These are phyloP conservation scores for Coemansia sp. DNA, from an alignment of 192 early-diverging fungal genomes.

Conservation along the genomic window DNA sequence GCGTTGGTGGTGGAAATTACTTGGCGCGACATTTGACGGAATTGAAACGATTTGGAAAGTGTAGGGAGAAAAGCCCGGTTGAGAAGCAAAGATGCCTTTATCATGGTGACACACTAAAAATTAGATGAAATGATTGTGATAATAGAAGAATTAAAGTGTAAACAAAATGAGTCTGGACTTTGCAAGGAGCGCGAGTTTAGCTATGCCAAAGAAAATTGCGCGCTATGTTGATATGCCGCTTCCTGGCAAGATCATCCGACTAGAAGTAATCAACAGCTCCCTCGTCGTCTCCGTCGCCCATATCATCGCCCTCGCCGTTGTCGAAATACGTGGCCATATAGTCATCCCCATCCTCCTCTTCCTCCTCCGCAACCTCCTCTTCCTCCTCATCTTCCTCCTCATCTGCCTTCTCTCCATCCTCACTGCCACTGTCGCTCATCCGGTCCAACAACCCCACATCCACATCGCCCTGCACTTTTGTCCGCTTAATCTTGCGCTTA, in stretches of 20 bases:
- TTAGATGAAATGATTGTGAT: background rate
- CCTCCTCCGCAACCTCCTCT: conserved; percentile 29
- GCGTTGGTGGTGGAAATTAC: conserved; percentile 61
- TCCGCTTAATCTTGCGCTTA: conserved; percentile 32
- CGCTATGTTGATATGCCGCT: background rate
- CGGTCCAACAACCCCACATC: conserved; percentile 6
- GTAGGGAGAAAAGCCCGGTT: background rate
- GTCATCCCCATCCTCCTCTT: conserved; percentile 52
- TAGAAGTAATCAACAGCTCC: conserved; percentile 46
- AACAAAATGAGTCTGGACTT: too few species aligned
- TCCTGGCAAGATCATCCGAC: too few species aligned
- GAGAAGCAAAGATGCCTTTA: conserved; percentile 1
- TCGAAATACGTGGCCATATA: conserved; percentile 56
- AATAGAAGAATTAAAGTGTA: too few species aligned
- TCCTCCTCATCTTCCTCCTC: conserved; percentile 27
- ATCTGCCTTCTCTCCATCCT: conserved; percentile 24
- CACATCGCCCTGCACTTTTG: conserved; percentile 7
- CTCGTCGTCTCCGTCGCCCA: conserved; percentile 51
- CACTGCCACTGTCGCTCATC: background rate
- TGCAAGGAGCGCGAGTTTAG: too few species aligned
- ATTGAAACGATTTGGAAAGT: background rate
- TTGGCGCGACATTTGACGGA: conserved; percentile 46
- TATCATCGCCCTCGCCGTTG: conserved; percentile 53
- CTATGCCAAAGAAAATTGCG: background rate
- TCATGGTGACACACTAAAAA: background rate